Evolutionary conservation across 2,329 filamentous ascomycete genomes (phyloP).

Genomic region (Neonectria sp.): DNA sequence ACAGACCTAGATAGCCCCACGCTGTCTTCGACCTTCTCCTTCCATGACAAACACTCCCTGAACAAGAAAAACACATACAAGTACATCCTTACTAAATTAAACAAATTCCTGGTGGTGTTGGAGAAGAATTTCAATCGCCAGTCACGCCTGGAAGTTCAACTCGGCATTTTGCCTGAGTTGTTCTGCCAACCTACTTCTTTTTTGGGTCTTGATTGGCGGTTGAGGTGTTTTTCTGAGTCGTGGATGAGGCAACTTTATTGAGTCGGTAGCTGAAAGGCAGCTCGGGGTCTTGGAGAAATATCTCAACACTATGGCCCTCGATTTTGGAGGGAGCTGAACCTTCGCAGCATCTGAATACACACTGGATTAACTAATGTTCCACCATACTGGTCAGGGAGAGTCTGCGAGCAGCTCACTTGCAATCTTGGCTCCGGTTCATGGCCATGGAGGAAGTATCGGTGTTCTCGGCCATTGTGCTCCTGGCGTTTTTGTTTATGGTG

Average conservation of each 20-base stretch:
- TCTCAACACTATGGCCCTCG: not conserved
- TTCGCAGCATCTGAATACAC: not conserved
- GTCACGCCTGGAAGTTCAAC: too few species aligned
- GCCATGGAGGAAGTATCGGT: conserved; percentile 2
- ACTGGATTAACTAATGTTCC: not conserved
- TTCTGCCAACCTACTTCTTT: not conserved
- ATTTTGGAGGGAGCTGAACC: not conserved
- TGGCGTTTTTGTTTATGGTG: not conserved
- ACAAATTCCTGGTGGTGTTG: not conserved
- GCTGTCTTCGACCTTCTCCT: not conserved
- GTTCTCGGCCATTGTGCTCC: conserved; percentile 7
- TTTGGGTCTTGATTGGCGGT: not conserved
- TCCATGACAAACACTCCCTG: not conserved
- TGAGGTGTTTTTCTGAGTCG: not conserved
- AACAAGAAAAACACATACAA: not conserved
- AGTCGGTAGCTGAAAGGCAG: conserved; percentile 7
- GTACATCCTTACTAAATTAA: not conserved
- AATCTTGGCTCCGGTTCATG: conserved; percentile 1
- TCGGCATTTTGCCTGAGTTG: not conserved
- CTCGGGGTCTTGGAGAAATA: not conserved
- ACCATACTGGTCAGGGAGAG: too few species aligned
- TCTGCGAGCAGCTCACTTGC: not conserved
- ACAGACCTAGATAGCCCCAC: not conserved
- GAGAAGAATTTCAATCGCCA: not conserved
- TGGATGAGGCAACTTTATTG: too few species aligned